Base-by-base conservation (phyloP, 2,329 filamentous ascomycete species). In the Fusarium sp. region DNA sequence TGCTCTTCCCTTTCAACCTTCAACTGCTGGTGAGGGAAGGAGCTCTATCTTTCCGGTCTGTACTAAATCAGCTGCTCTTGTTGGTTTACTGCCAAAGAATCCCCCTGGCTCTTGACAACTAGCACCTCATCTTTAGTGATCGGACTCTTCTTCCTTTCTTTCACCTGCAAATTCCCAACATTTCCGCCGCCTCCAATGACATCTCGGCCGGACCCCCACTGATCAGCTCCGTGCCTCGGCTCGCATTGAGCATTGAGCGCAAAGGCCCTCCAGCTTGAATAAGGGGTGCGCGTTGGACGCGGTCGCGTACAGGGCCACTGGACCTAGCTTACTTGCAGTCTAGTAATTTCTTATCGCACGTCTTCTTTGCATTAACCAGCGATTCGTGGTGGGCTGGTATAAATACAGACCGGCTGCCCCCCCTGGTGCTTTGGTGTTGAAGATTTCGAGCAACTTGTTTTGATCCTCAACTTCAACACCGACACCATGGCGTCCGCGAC, bases 401-500 rank as follows among this genome's bases (percentile, higher is more conserved):
- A 60, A 39, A 52, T 47, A 70, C 27, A 41, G 30, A 34, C 11
- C 23, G 28, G 15, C 31, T 3, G 37, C 62, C 40, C 62, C 48
- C 44, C 12, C 27, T 50, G 40, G 50, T 60, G 40, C 46, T 41
- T 36, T 62, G 28, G 36, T 66, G 56, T 51, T 30, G 39, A 52
- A 62, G 47, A 63, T 50, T 65, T 36, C 65, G 39, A 37, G 23
- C 23, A 23, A 3, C 23, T 23, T 23, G 23, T 23, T 23, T 23
- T 23, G 23, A 23, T 23, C 23, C 23, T 23, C 23, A 23, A 23
- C 23, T 23, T 23, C 16, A 34, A 64, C 53, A 40, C n/a, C 11
- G 30, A 30, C 44, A 70, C 51, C 47, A 80, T 79, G 78, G 78
- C 78, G 41, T 80, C 78, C 48, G 80, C 76, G 18, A 66, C 70